Base-by-base conservation (phyloP, 1,139 yeast genomes). In the Geotrichum restrictum region DNA sequence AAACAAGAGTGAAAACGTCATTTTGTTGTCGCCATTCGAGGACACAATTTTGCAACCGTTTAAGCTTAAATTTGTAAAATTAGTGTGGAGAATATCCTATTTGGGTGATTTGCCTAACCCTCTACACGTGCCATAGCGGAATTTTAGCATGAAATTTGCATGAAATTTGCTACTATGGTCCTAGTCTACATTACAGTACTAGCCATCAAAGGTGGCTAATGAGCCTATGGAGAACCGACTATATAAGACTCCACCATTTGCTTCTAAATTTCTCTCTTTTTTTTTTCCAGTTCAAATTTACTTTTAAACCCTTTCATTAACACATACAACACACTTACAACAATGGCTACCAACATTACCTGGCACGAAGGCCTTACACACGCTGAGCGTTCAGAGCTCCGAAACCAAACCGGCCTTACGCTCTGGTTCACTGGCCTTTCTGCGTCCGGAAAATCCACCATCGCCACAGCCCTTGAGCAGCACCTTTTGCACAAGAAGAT, bases 361-460 rank as follows among this genome's bases (percentile, higher is more conserved):
- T 91, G 98, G 97, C 98, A 91, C 73, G 82, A 81, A 59, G 93
- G 94, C 66, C 76, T 91, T 62, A 83, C 94, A 32, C 89, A 85
- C 70, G 81, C 76, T 21, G 96, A 91, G 72, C 85, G 98, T 64
- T 70, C 79, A 46, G 71, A 68, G 27, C 73, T 87, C 56, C 81
- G 88, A 60, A 82, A 83, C 57, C 97, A 91, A 74, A 78, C 78
- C 57, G 98, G 98, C 49, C 84, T 87, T 56, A 91, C 98, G 22
- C 77, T 91, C 41, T 91, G 98, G 98, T 78, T 91, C 63, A 91
- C 98, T 10, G 98, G 98, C 2, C 78, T 91, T 60, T 86, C 95
- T 57, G 98, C 98, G 6, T 85, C 95, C 52, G 98, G 98, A 57
- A 91, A 91, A 70, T 47, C 53, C 64, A 91, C 97, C 52, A 86